Evolutionary conservation across 441 rosid species (phyloP).

Genomic region (Arabidopsis hybrid): DNA sequence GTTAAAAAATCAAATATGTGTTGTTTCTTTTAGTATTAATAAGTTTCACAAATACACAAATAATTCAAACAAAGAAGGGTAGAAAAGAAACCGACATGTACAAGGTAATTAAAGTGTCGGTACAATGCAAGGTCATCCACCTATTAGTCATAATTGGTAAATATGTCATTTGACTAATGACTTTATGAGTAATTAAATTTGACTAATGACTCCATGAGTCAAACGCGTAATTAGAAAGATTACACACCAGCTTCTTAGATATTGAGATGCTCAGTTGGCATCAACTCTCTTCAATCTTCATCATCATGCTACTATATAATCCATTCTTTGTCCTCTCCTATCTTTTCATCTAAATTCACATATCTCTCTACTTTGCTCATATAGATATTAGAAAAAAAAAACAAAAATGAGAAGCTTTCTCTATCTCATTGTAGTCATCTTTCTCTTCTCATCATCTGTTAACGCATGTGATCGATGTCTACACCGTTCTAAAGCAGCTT

Average conservation of each 20-base stretch:
- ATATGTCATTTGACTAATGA: not conserved
- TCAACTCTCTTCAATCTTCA: not conserved
- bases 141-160: not conserved
- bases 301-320: not conserved
- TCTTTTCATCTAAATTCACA: not conserved
- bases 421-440: constrained; percentile 47
- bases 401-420: constrained; percentile 11
- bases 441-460: constrained; percentile 51
- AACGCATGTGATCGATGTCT: constrained; percentile 82
- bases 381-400: not conserved
- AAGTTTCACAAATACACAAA: no score
- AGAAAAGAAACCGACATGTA: not conserved
- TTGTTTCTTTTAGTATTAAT: no score
- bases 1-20: no score
- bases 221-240: not conserved
- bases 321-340: constrained; percentile 3
- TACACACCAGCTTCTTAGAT: not conserved
- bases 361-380: not conserved
- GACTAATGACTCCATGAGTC: not conserved
- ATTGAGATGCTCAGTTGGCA: not conserved
- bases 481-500: constrained; percentile 72
- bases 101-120: not conserved
- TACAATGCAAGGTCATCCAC: not conserved
- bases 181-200: not conserved
- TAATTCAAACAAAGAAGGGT: no score